These are phyloP conservation scores for Phytophthora aleatoria DNA, from an alignment of 352 stramenopile genomes.

Conservation along the genomic window DNA sequence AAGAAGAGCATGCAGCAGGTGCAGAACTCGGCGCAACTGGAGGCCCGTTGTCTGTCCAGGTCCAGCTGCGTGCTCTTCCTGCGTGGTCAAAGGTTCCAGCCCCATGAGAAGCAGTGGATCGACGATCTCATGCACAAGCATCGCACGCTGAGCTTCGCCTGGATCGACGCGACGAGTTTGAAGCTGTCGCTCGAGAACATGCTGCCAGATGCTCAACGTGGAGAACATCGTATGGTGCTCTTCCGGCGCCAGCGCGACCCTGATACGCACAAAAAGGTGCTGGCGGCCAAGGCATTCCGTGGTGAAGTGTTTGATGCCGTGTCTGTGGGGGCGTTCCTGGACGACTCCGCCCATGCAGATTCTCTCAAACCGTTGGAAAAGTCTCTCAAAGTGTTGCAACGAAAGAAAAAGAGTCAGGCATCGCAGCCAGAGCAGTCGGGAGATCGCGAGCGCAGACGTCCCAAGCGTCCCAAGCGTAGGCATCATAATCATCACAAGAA, in stretches of 20 bases:
- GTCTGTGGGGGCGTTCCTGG: constrained; percentile 61
- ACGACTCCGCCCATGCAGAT: constrained; percentile 37
- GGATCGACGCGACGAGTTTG: constrained; percentile 65
- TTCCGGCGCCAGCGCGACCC: constrained; percentile 60
- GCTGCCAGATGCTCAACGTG: constrained; percentile 42
- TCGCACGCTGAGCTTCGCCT: constrained; percentile 70
- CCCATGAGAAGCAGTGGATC: constrained; percentile 80
- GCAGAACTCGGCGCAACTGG: constrained; percentile 69
- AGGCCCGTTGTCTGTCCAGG: constrained; percentile 68
- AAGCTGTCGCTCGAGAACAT: constrained; percentile 75
- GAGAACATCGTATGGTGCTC: constrained; percentile 69
- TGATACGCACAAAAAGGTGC: constrained; percentile 39
- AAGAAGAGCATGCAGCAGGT: constrained; percentile 64
- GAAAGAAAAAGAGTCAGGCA: constrained; percentile 31
- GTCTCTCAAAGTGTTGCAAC: constrained; percentile 52
- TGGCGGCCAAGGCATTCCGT: constrained; percentile 63
- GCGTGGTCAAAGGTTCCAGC: constrained; percentile 53
- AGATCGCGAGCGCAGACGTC: constrained; percentile 3
- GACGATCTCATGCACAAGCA: constrained; percentile 60
- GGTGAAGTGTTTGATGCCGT: constrained; percentile 63
- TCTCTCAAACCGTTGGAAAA: constrained; percentile 59
- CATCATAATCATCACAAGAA: constrained; percentile 19
- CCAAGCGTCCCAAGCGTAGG: constrained; percentile 11
- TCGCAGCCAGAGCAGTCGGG: constrained; percentile 19
- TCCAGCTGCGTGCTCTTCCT: constrained; percentile 69